Evolutionary conservation across 768 basidiomycete genomes (phyloP).

Genomic region (Termitomyces sp.): DNA sequence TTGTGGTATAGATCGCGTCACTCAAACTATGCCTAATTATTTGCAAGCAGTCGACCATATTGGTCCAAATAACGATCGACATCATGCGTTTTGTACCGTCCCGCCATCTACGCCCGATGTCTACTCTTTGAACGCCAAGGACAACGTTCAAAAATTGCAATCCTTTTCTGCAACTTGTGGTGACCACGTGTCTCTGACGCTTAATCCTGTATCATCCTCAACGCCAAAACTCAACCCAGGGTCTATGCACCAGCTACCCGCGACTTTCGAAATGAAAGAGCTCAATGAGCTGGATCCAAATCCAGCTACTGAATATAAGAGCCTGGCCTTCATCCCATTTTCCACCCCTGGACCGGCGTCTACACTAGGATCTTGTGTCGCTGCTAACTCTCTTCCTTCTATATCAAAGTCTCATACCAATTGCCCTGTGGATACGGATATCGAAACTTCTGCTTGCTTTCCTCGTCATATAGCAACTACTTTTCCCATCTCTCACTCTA

Average conservation of each 20-base stretch:
- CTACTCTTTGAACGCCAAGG: background rate
- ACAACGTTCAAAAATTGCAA: background rate
- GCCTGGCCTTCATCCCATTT: conserved; percentile 11
- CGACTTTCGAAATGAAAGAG: background rate
- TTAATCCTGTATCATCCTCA: background rate
- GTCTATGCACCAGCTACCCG: background rate
- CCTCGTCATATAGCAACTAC: background rate
- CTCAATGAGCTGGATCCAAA: background rate
- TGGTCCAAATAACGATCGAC: background rate
- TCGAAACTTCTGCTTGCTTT: background rate
- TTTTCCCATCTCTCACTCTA: background rate
- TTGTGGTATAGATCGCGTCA: conserved; percentile 5
- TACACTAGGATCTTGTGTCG: background rate
- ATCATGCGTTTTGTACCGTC: background rate
- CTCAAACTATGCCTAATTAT: background rate
- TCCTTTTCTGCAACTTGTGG: background rate
- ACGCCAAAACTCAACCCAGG: background rate
- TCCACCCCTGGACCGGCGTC: conserved; percentile 17
- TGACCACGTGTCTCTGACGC: background rate
- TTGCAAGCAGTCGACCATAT: background rate
- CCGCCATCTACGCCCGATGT: background rate
- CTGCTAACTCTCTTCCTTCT: background rate
- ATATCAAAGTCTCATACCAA: background rate
- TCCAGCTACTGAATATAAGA: background rate
- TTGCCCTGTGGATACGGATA: background rate